Percentiles rank a stretch among this genome's conserved stretches.
These are phyloP conservation scores for Ceratonia siliqua DNA, from an alignment of 306 rosid species.

Conservation along the genomic window DNA sequence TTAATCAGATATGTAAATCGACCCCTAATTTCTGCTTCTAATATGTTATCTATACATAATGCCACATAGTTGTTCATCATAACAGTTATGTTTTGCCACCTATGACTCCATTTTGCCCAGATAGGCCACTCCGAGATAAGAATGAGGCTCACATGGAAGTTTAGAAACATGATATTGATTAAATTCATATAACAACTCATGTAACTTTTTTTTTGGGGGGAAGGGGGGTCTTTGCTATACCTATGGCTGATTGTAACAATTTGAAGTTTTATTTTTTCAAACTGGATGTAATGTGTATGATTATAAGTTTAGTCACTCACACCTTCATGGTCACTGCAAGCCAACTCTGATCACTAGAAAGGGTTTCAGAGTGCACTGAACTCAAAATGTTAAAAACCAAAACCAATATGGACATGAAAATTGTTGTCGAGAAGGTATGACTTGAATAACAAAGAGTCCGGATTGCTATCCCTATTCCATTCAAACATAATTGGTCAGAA, in stretches of 20 bases:
- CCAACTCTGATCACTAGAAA: slow-evolving; percentile 71
- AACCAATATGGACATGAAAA: slow-evolving; percentile 46
- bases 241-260: too few relatives aligned
- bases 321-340: slow-evolving; percentile 72
- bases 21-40: slow-evolving; percentile 16
- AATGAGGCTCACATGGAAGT: too few relatives aligned
- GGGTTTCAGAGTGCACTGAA: slow-evolving; percentile 58
- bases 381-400: slow-evolving; percentile 59
- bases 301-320: slow-evolving; percentile 24
- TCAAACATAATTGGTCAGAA: slow-evolving; percentile 62
- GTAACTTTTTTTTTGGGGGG: too few relatives aligned
- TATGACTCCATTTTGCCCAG: neutral
- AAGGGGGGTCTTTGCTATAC: too few relatives aligned
- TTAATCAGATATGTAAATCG: slow-evolving; percentile 1
- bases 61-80: neutral
- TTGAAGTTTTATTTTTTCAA: neutral
- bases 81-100: slow-evolving; percentile 16
- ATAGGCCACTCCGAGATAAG: too few relatives aligned
- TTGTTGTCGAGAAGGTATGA: slow-evolving; percentile 45
- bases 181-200: too few relatives aligned
- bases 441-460: slow-evolving; percentile 43
- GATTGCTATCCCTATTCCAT: slow-evolving; percentile 62
- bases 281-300: slow-evolving; percentile 24
- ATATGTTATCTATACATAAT: slow-evolving; percentile 5
- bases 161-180: too few relatives aligned